phyloP scores from a whole-genome alignment of 2,329 filamentous ascomycete species.

The Ceratocystis destructans region DNA sequence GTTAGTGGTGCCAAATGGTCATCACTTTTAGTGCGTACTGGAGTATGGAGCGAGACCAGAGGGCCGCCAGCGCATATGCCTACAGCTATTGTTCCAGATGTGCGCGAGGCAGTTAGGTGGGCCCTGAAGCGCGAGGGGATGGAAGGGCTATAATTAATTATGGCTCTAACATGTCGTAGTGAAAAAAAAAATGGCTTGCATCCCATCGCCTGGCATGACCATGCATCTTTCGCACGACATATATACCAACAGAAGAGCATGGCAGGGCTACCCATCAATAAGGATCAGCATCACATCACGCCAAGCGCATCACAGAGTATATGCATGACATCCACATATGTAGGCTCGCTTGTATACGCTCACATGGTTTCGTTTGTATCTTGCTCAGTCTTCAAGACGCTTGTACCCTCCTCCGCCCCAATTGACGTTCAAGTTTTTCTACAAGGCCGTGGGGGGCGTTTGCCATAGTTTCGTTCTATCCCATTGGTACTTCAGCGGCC shows the following conservation, averaged over 20 bases:
- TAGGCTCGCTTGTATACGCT: no score
- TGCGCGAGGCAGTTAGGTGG: slow-evolving; percentile 64
- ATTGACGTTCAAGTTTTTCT: not conserved
- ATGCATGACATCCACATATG: no score
- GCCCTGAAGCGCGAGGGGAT: slow-evolving; percentile 46
- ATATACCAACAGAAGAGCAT: no score
- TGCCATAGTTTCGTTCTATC: not conserved
- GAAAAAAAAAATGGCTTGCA: not conserved
- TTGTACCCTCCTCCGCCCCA: not conserved
- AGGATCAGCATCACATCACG: no score
- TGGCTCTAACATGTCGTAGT: no score
- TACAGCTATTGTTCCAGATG: slow-evolving; percentile 55
- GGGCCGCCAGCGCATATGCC: slow-evolving; percentile 46
- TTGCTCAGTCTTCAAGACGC: no score
- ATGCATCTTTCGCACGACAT: no score
- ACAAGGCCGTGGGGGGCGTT: not conserved
- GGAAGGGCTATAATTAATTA: slow-evolving; percentile 25
- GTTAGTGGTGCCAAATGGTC: slow-evolving; percentile 58
- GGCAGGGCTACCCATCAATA: no score
- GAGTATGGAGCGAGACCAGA: slow-evolving; percentile 47
- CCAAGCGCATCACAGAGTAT: no score
- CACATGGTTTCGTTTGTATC: no score
- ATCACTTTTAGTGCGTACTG: slow-evolving; percentile 65
- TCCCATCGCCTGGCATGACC: not conserved
- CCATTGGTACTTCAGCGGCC: not conserved